These are phyloP conservation scores for Phytopythium ostracodes DNA, from an alignment of 352 stramenopile genomes.

Conservation along the genomic window DNA sequence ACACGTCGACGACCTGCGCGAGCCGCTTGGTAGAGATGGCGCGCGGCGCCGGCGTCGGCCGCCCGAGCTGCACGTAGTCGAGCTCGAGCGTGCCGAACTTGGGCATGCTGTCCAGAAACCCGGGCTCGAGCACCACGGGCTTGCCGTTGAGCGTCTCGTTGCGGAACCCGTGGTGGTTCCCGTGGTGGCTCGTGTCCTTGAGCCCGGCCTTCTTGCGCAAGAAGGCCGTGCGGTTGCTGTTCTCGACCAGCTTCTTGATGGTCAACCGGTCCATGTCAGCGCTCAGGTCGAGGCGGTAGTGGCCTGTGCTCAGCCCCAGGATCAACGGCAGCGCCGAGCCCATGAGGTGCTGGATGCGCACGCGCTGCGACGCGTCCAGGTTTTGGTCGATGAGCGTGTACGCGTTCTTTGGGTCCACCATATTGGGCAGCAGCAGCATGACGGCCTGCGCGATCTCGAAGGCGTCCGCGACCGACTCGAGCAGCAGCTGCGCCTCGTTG, in stretches of 20 bases:
- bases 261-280: slow-evolving; percentile 63
- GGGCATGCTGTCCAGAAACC: slow-evolving; percentile 60
- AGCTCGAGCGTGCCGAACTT: slow-evolving; percentile 75
- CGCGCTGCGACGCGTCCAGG: slow-evolving; percentile 33
- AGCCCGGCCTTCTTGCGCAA: slow-evolving; percentile 55
- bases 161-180: slow-evolving; percentile 71
- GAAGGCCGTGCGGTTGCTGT: slow-evolving; percentile 73
- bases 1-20: slow-evolving; percentile 55
- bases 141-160: slow-evolving; percentile 76
- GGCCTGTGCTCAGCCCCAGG: slow-evolving; percentile 49
- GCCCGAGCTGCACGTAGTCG: slow-evolving; percentile 65
- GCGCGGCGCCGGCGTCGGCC: slow-evolving; percentile 15
- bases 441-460: slow-evolving; percentile 64
- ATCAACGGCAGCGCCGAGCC: slow-evolving; percentile 55
- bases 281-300: slow-evolving; percentile 67
- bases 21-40: slow-evolving; percentile 62
- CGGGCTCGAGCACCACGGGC: slow-evolving; percentile 37
- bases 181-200: slow-evolving; percentile 73
- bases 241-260: slow-evolving; percentile 72
- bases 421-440: slow-evolving; percentile 60
- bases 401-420: slow-evolving; percentile 64
- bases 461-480: slow-evolving; percentile 61
- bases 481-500: slow-evolving; percentile 59
- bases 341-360: slow-evolving; percentile 69
- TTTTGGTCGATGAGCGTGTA: slow-evolving; percentile 66